Conservation (phyloP, 2,329 filamentous ascomycete genomes). For the Aspergillus bombycis region DNA sequence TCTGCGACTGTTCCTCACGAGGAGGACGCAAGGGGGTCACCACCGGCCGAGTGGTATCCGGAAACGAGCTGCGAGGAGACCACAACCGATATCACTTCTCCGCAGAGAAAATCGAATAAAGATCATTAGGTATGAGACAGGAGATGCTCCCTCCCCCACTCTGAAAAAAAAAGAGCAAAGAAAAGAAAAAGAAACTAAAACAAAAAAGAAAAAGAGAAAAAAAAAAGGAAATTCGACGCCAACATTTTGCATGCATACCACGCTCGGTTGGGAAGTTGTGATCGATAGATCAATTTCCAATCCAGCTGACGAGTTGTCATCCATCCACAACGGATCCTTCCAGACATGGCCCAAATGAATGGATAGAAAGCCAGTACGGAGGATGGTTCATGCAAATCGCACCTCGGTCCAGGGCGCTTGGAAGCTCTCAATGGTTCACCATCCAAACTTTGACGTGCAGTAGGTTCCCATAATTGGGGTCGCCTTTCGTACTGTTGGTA, state of each 20-base stretch:
- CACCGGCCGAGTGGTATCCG: background rate
- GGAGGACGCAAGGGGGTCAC: conserved; percentile 15
- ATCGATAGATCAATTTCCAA: conserved; percentile 24
- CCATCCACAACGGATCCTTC: conserved; percentile 9
- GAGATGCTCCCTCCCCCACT: no score
- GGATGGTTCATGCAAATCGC: conserved; percentile 20
- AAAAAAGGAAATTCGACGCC: background rate
- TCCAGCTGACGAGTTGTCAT: conserved; percentile 15
- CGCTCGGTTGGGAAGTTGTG: conserved; percentile 6
- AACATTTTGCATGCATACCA: conserved; percentile 3
- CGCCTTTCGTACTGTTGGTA: background rate
- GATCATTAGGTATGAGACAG: background rate
- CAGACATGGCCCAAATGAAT: background rate
- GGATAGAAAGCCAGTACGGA: conserved; percentile 4
- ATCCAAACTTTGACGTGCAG: conserved; percentile 6
- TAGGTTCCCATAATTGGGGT: background rate
- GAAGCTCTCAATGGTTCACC: conserved; percentile 7
- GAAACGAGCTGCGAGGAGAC: background rate
- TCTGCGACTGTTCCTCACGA: conserved; percentile 14
- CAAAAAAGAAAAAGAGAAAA: background rate
- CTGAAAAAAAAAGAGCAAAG: background rate
- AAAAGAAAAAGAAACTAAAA: background rate
- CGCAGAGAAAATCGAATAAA: background rate
- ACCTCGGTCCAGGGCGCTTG: background rate
- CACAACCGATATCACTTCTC: no score